phyloP scores from a whole-genome alignment of 139 green algal genomes.

The Chlorella ohadii region DNA sequence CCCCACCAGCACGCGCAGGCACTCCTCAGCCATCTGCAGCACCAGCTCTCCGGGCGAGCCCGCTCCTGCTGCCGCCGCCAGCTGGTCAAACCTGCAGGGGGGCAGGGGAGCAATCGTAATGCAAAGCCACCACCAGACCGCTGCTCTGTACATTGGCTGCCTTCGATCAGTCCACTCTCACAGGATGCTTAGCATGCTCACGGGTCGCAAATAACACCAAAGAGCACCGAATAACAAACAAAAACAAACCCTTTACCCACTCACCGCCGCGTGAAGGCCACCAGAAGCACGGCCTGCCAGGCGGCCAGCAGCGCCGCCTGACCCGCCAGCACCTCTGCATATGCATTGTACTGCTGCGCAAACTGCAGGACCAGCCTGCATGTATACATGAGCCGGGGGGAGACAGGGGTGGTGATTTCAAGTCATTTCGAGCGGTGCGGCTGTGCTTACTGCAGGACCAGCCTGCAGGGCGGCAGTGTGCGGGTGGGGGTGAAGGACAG shows the following conservation, averaged over 20 bases:
- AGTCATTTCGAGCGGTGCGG: no score
- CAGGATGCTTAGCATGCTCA: no score
- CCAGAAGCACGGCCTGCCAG: conserved; percentile 52
- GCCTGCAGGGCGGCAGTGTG: neutral
- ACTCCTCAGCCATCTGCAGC: conserved; percentile 15
- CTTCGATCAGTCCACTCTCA: no score
- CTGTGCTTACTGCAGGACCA: conserved; percentile 59
- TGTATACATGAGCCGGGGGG: no score
- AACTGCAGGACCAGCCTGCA: conserved; percentile 51
- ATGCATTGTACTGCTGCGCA: conserved; percentile 68
- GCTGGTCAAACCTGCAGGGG: conserved; percentile 28
- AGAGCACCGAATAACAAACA: no score
- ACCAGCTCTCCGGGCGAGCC: conserved; percentile 17
- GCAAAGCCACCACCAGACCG: no score
- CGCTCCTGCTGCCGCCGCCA: conserved; percentile 5
- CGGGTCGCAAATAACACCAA: no score
- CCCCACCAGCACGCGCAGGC: conserved; percentile 5
- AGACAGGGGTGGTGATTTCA: no score
- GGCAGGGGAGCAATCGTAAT: no score
- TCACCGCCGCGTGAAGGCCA: conserved; percentile 31
- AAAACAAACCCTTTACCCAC: no score
- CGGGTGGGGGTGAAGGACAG: neutral
- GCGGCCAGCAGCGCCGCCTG: conserved; percentile 56
- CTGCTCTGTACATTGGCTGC: no score
- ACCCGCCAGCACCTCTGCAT: conserved; percentile 44